A percentile compares a stretch with the other conserved stretches of the same genome.
Evolutionary conservation across 768 basidiomycete species (phyloP).

Genomic region (Termitomyces sp.): DNA sequence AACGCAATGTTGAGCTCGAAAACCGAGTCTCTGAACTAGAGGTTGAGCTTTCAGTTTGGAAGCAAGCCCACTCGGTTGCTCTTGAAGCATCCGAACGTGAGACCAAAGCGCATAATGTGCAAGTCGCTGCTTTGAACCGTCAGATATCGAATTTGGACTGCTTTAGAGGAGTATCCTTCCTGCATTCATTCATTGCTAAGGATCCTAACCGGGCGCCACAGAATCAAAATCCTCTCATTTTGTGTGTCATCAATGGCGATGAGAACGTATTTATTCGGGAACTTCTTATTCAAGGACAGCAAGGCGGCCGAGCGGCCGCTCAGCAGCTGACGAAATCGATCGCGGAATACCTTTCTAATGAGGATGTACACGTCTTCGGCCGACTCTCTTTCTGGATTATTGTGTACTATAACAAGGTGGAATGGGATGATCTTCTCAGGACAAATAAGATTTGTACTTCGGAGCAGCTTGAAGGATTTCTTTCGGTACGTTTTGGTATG

Average conservation of each 20-base stretch:
- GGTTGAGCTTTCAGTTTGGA: conserved; percentile 66
- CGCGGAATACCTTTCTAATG: conserved; percentile 61
- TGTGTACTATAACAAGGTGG: conserved; percentile 64
- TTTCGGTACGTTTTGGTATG: conserved; percentile 32
- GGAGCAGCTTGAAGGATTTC: conserved; percentile 70
- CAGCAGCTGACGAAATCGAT: conserved; percentile 66
- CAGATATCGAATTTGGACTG: conserved; percentile 60
- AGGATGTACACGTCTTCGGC: conserved; percentile 58
- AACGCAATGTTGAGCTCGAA: conserved; percentile 63
- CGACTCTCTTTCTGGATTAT: conserved; percentile 75
- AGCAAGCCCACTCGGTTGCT: conserved; percentile 62
- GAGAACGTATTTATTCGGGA: conserved; percentile 61
- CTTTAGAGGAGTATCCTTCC: conserved; percentile 32
- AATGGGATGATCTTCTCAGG: conserved; percentile 47
- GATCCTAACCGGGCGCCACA: conserved; percentile 22
- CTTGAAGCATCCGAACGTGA: conserved; percentile 63
- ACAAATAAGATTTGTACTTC: conserved; percentile 53
- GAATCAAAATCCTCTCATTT: conserved; percentile 65
- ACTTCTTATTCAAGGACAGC: conserved; percentile 57
- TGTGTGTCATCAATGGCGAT: conserved; percentile 75
- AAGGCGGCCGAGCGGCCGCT: conserved; percentile 62
- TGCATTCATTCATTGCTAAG: not conserved
- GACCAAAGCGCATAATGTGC: conserved; percentile 63
- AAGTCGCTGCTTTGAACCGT: conserved; percentile 58
- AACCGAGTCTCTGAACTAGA: conserved; percentile 64